A percentile compares a stretch with the other conserved stretches of the same genome.
Conservation (phyloP, 768 basidiomycete species). For the Mycena amicta region DNA sequence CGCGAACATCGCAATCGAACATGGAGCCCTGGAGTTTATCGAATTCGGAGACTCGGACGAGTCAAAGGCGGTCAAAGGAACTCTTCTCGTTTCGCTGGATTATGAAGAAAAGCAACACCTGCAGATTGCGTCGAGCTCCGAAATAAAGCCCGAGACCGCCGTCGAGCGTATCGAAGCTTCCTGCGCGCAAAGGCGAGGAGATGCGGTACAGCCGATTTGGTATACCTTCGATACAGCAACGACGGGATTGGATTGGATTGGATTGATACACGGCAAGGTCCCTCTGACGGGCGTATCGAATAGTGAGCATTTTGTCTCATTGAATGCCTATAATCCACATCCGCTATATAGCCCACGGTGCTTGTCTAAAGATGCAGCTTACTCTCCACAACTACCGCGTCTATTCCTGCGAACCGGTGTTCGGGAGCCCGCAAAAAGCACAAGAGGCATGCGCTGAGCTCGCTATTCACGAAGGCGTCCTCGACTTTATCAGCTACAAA, state of each 20-base stretch:
- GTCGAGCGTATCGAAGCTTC: conserved; percentile 53
- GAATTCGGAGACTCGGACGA: conserved; percentile 42
- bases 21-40: conserved; percentile 66
- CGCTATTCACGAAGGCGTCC: conserved; percentile 54
- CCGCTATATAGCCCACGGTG: conserved; percentile 49
- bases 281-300: too few relatives aligned
- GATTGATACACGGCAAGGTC: too few relatives aligned
- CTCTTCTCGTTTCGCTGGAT: conserved; percentile 36
- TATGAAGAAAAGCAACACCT: conserved; percentile 4
- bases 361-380: conserved; percentile 57
- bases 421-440: conserved; percentile 45
- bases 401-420: conserved; percentile 52
- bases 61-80: conserved; percentile 35
- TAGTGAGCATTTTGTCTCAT: too few relatives aligned
- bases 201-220: conserved; percentile 56
- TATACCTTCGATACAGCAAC: conserved; percentile 44
- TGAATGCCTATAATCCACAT: too few relatives aligned
- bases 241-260: neutral
- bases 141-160: conserved; percentile 2
- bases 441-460: conserved; percentile 53
- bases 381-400: conserved; percentile 51
- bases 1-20: conserved; percentile 55
- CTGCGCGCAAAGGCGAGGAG: conserved; percentile 57
- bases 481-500: conserved; percentile 61
- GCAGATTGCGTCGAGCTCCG: conserved; percentile 3